A percentile compares a stretch with the other conserved stretches of the same genome.
These are phyloP conservation scores for Mycena kentingensis DNA, from an alignment of 768 basidiomycete species.

Conservation along the genomic window DNA sequence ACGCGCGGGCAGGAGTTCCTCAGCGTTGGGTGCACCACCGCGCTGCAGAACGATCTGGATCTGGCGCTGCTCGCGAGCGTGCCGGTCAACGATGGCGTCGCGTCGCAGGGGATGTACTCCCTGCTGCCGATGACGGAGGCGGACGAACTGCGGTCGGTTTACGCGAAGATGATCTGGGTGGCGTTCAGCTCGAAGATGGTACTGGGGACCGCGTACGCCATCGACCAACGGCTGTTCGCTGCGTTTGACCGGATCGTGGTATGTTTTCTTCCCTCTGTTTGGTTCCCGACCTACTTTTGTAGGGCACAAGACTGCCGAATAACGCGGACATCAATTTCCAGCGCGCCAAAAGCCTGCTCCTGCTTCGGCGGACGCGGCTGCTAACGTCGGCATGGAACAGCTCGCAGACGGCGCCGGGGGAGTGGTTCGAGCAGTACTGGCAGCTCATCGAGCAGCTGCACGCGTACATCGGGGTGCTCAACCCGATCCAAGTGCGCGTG, in stretches of 20 bases:
- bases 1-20: constrained; percentile 15
- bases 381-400: constrained; percentile 11
- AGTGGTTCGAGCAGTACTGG: constrained; percentile 22
- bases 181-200: constrained; percentile 9
- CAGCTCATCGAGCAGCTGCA: constrained; percentile 13
- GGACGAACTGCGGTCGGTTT: constrained; percentile 13
- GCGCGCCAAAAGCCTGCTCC: constrained; percentile 15
- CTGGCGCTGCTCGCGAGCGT: constrained; percentile 7
- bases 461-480: constrained; percentile 7
- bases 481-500: constrained; percentile 4
- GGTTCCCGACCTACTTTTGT: background rate
- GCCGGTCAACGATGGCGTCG: background rate
- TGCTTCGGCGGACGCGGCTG: constrained; percentile 8
- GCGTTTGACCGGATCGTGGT: constrained; percentile 19
- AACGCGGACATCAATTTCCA: constrained; percentile 16
- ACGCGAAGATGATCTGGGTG: constrained; percentile 13
- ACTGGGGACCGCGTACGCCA: background rate
- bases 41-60: constrained; percentile 15
- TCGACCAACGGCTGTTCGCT: constrained; percentile 10
- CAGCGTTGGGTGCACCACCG: constrained; percentile 4
- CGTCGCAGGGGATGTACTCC: constrained; percentile 4
- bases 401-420: constrained; percentile 2
- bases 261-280: background rate
- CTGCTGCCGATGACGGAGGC: constrained; percentile 12
- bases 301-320: constrained; percentile 7